Base-by-base conservation (phyloP, 2,329 filamentous ascomycete species). In the Cladosporium sp. region DNA sequence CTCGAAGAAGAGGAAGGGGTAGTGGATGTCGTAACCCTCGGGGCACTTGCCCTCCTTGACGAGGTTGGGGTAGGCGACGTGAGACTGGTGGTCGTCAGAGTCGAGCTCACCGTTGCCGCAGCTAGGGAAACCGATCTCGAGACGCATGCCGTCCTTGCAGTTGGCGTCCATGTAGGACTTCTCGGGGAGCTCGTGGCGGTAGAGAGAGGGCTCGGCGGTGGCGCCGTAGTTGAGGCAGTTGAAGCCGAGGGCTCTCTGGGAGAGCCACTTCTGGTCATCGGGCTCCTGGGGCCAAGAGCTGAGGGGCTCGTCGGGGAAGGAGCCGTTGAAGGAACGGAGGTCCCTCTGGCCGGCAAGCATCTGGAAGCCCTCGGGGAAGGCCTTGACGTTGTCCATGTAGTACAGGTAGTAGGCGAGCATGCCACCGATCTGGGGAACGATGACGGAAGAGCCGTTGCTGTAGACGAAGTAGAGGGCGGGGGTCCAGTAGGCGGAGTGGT, bases 331-430 rank as follows among this genome's bases (percentile, higher is more conserved):
- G 63, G 82, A 82, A 56, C 87, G 84, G 59, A 82, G 80, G 14
- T 71, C 71, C 52, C 77, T 84, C 69, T 85, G 80, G 34, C 90
- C 90, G 43, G 89, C 83, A 61, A 96, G 74, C 87, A 95, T 95
- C 56, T 82, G 78, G 73, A 95, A 95, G 43, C 81, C 79, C 10
- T 78, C 66, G 1, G 89, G 89, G 73, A 95, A 95, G 1, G 87
- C 84, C 22, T 77, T 79, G 54, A 95, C 70, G 42, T 77, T 72
- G 8, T 78, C 77, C 43, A 81, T 78, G 64, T 86, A 83, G 9
- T 89, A 81, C 44, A 95, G 82, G 71, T 96, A 96, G 77, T 97
- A 96, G 83, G 85, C 86, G 66, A 95, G 82, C 81, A 95, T 89
- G 58, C 90, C 89, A 56, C 89, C 89, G 46, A 86, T 80, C 67